A percentile compares a stretch with the other conserved stretches of the same genome.
Evolutionary conservation across 306 rosid genomes (phyloP).

Genomic region (Malus asiatica): DNA sequence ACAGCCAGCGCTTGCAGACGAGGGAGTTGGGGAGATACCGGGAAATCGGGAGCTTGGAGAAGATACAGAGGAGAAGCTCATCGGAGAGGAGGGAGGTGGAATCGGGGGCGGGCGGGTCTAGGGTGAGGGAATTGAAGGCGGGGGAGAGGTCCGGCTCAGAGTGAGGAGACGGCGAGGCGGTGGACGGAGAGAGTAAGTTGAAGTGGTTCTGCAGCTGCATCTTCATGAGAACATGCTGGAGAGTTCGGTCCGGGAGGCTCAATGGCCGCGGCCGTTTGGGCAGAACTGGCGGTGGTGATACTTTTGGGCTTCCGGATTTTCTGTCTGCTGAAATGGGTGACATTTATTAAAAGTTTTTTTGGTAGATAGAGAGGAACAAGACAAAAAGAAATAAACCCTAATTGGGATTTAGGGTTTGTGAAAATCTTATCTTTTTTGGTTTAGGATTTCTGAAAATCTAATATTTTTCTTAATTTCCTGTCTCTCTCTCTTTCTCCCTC

Average conservation of each 20-base stretch:
- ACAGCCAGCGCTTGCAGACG: slow-evolving; percentile 89
- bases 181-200: not conserved
- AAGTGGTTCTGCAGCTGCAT: slow-evolving; percentile 20
- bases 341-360: slow-evolving; percentile 1
- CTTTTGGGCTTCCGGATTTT: not conserved
- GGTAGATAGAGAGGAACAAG: not conserved
- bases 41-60: slow-evolving; percentile 42
- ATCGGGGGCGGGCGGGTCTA: slow-evolving; percentile 7
- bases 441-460: not conserved
- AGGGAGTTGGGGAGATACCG: slow-evolving; percentile 48
- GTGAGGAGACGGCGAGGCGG: slow-evolving; percentile 19
- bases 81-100: slow-evolving; percentile 11
- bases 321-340: slow-evolving; percentile 3
- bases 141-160: slow-evolving; percentile 13
- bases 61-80: slow-evolving; percentile 55
- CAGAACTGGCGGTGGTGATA: not conserved
- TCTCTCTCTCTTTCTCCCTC: not conserved
- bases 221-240: slow-evolving; percentile 34
- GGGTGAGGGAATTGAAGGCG: not conserved
- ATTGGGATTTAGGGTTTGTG: not conserved
- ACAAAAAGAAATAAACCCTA: not conserved
- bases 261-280: not conserved
- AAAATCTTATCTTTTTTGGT: not conserved
- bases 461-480: not conserved
- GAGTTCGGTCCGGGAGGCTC: slow-evolving; percentile 22